These are phyloP conservation scores for Rubia peregrina DNA, from an alignment of 305 asterid species.

Conservation along the genomic window DNA sequence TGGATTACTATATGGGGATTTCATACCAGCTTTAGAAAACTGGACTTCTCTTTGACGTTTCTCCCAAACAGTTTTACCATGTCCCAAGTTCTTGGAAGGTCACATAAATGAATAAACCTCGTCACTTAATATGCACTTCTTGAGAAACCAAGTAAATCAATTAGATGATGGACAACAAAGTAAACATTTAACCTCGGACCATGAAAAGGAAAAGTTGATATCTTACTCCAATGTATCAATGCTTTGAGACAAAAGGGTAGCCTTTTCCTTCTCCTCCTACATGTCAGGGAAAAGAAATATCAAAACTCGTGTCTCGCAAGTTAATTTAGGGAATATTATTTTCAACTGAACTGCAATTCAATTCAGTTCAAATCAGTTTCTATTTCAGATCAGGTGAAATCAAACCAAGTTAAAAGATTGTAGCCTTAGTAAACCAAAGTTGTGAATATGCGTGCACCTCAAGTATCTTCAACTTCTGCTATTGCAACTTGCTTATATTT, in stretches of 20 bases:
- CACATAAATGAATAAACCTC: slow-evolving; percentile 70
- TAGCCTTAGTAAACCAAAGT: neutral
- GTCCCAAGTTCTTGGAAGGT: slow-evolving; percentile 87
- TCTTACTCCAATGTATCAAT: slow-evolving; percentile 65
- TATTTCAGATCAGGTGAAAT: neutral
- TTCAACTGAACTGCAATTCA: neutral
- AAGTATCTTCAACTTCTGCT: slow-evolving; percentile 66
- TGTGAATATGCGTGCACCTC: slow-evolving; percentile 42
- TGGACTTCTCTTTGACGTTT: slow-evolving; percentile 74
- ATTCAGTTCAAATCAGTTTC: neutral
- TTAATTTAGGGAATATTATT: too few species aligned
- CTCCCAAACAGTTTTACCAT: slow-evolving; percentile 80
- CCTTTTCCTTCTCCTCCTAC: slow-evolving; percentile 86
- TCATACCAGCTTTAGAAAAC: slow-evolving; percentile 60
- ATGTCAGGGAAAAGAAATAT: slow-evolving; percentile 18
- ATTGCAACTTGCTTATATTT: slow-evolving; percentile 63
- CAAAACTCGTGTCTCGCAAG: slow-evolving; percentile 14
- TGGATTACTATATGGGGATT: slow-evolving; percentile 37
- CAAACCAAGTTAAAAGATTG: too few species aligned
- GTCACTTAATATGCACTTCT: slow-evolving; percentile 73
- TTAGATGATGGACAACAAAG: slow-evolving; percentile 22
- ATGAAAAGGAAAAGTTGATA: slow-evolving; percentile 5
- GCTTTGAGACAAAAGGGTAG: slow-evolving; percentile 55
- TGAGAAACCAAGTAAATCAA: slow-evolving; percentile 27
- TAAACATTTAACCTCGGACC: neutral